Evolutionary conservation across 1,284 basidiomycete species (phyloP).

Genomic region (Ceratobasidium sp.): DNA sequence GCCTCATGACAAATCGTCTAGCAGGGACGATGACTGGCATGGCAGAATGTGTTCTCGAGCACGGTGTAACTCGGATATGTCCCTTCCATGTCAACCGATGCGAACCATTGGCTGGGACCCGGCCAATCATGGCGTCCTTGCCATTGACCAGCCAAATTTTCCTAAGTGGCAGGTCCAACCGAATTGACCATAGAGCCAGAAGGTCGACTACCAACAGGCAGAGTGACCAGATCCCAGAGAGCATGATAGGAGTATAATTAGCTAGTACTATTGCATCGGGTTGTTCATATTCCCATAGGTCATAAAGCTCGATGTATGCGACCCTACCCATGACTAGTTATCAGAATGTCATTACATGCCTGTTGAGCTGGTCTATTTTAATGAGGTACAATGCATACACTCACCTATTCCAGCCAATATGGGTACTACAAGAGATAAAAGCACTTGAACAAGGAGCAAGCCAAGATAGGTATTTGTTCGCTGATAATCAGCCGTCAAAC

Average conservation of each 20-base stretch:
- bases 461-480: neutral
- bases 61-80: neutral
- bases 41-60: neutral
- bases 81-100: neutral
- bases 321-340: neutral
- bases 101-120: no score
- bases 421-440: neutral
- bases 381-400: neutral
- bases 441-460: neutral
- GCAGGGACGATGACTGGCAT: no score
- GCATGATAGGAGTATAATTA: neutral
- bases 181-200: neutral
- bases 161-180: neutral
- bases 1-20: neutral
- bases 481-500: neutral
- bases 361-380: neutral
- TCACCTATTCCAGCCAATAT: neutral
- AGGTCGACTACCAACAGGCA: neutral
- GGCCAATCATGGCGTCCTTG: neutral
- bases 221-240: neutral
- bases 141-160: neutral
- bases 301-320: neutral
- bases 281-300: no score
- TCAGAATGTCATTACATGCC: neutral
- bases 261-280: neutral